Base-by-base conservation (phyloP, 192 early-diverging fungal species). In the Gigaspora rosea region DNA sequence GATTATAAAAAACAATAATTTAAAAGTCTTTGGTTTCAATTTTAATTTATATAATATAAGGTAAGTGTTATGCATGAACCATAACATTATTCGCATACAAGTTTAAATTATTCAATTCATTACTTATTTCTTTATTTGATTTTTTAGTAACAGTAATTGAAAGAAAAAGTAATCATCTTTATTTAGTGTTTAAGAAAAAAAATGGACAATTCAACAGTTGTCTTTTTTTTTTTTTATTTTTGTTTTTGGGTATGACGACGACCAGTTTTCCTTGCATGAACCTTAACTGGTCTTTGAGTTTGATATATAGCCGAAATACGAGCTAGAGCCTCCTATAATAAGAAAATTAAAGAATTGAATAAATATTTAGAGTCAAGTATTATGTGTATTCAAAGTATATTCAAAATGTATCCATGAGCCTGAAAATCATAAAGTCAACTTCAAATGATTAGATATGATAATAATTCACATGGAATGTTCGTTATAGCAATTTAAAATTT, bases 301-400 rank as follows among this genome's bases (percentile, higher is more conserved):
- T 86, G 85, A 78, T 88, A 79, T 81, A 95, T 80, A 65, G 90
- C 86, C 54, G 87, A 81, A 51, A 89, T 87, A 79, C 94, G 92
- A 76, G 90, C 91, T 73, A 92, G 86, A 75, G 94, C 92, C 80
- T 88, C 87, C 89, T 91, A 83, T 46, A n/a, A 47, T 27, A 27
- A 27, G 27, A 27, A 27, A 27, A 27, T 27, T 27, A 27, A n/a
- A 27, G 27, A 27, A 27, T 27, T 27, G 27, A 27, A 27, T 27
- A 27, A 27, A 27, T 27, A 27, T 27, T 27, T 27, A 27, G 27
- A 27, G 27, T 27, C 27, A 27, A 27, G 27, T 27, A 27, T 27
- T 27, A 27, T 27, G 27, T 27, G 27, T 27, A 27, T 27, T 27
- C 27, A 27, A 27, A 27, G 1, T 27, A 27, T 27, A 27, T 27